Base-by-base conservation (phyloP, 345 rosid genomes). In the Euphorbia lathyris region DNA sequence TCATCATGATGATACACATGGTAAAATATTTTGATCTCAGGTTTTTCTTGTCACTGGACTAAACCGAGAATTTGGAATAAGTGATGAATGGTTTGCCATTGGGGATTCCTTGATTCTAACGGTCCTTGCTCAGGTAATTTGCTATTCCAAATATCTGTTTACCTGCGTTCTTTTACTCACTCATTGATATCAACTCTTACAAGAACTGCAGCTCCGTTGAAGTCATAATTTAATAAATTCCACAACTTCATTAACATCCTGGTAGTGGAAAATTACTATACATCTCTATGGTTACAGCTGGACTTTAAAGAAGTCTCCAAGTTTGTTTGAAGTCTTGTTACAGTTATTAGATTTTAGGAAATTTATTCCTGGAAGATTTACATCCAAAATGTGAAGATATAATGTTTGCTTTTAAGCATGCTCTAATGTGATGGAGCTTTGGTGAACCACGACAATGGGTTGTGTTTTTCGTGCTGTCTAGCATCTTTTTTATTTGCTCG, bases 1-100 rank as follows among this genome's bases (percentile, higher is more conserved):
- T 1, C 27, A 42, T 43, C 30, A 12, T 5, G 63, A 58, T 43
- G 22, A 59, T 71, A 23, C 30, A n/a, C 43, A 3, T 58, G 66
- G 11, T 48, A 17, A 34, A 3, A 7, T 43, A 8, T 58, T 53
- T 13, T 75, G 78, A 67, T 47, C 66, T 69, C 79, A 92, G 99
- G 92, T 95, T 70, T 66, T 95, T 62, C 99, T 92, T 36, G 97
- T 95, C 36, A 87, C 92, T 22, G 96, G 98, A 70, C 78, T 92
- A 57, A 90, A 95, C 78, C 79, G 88, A 52, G 79, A 85, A 71
- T 73, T 95, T 67, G 98, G 98, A 56, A 86, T 95, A 64, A 92
- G 94, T 38, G 96, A 92, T 12, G 96, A 92, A 74, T 95, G 99
- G 97, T 95, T 95, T 83, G 91, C 99, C 45, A 86, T 92, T 42